Base-by-base conservation (phyloP, 2,329 filamentous ascomycete species). In the Dactylellina sp. region DNA sequence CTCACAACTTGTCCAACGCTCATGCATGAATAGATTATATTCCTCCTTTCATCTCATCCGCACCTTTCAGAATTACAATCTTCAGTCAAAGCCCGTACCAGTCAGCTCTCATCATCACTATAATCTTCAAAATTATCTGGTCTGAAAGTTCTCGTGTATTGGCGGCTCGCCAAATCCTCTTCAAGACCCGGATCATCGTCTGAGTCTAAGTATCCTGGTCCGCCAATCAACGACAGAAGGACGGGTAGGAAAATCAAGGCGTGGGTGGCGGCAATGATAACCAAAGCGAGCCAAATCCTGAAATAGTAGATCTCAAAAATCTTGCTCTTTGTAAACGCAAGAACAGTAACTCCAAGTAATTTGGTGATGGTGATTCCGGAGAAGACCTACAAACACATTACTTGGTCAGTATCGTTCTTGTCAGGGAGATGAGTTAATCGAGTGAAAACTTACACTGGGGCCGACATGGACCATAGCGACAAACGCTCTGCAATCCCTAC, bases 301-400 rank as follows among this genome's bases (percentile, higher is more conserved):
- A 99, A 99, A 82, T 99, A 99, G 83, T 99, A 99, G 68, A 99
- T 92, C 83, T 99, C 96, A 79, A 99, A 99, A 79, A 99, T 99
- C 87, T 98, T 99, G 81, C 92, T 96, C 57, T 91, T 85, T 6
- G 95, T 99, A 79, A 97, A 99, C 0, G 95, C 95, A 18, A 99
- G 84, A 37, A 99, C 95, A 49, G 86, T 89, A 0, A 99, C 94
- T 2, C 95, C 95, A 1, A 99, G 84, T 0, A 99, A 86, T 82
- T 99, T 99, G 1, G 95, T 99, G 59, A 99, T 85, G 0, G 94
- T 98, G 80, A 99, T 99, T 1, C 95, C 95, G 32, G 91, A 96
- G 79, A 99, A 96, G 11, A 99, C 77, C 77, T 78, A 49, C 59
- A 39, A 20, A 28, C 44, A n/a, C 5, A 22, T 11, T 16, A 52